Evolutionary conservation across 2,329 filamentous ascomycete species (phyloP).

Genomic region (Botrytis elliptica): DNA sequence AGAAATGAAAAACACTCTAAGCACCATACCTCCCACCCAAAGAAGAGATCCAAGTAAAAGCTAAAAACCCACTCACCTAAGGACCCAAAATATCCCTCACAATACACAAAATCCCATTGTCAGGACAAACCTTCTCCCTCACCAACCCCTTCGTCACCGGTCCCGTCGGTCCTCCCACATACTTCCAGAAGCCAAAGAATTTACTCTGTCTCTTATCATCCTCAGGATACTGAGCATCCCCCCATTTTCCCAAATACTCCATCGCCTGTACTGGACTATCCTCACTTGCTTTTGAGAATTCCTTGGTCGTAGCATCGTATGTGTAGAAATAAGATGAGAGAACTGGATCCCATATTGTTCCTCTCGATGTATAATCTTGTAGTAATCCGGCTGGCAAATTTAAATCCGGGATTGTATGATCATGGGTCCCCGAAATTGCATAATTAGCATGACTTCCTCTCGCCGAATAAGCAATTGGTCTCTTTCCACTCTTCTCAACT

Average conservation of each 20-base stretch:
- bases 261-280: conserved; percentile 53
- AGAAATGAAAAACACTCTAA: background rate
- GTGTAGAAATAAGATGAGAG: conserved; percentile 55
- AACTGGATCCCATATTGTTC: conserved; percentile 59
- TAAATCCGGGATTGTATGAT: conserved; percentile 61
- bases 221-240: conserved; percentile 56
- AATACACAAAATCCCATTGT: conserved; percentile 39
- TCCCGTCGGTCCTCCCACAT: conserved; percentile 57
- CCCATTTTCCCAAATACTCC: conserved; percentile 59
- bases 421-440: conserved; percentile 57
- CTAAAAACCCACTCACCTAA: conserved; percentile 15
- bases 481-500: conserved; percentile 51
- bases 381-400: conserved; percentile 55
- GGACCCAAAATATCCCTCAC: conserved; percentile 32
- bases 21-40: too few relatives aligned
- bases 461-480: conserved; percentile 58
- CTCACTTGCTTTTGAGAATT: conserved; percentile 31
- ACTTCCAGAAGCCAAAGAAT: conserved; percentile 52
- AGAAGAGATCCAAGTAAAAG: background rate
- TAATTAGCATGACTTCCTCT: conserved; percentile 66
- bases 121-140: conserved; percentile 56
- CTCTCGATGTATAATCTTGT: conserved; percentile 54
- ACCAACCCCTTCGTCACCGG: conserved; percentile 59
- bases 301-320: conserved; percentile 44
- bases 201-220: conserved; percentile 42